These are phyloP conservation scores for Cyclotella choctawhatcheeana DNA, from an alignment of 108 stramenopile species.

Conservation along the genomic window DNA sequence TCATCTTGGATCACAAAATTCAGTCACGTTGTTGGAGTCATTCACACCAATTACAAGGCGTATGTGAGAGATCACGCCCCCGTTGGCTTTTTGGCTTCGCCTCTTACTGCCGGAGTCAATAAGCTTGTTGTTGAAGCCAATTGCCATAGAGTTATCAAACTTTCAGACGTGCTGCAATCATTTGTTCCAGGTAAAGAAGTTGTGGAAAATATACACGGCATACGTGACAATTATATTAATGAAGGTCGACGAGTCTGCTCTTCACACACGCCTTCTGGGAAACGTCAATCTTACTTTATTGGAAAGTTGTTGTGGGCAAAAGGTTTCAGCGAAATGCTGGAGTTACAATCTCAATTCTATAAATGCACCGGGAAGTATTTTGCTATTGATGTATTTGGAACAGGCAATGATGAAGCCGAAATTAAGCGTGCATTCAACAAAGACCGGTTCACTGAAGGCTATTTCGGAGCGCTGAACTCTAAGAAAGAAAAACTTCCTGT, in stretches of 20 bases:
- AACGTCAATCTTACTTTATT: slow-evolving; percentile 70
- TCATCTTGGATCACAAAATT: slow-evolving; percentile 83
- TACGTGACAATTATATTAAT: slow-evolving; percentile 73
- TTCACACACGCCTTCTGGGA: neutral
- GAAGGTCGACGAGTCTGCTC: slow-evolving; percentile 34
- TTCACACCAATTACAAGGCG: slow-evolving; percentile 88
- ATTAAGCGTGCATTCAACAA: slow-evolving; percentile 66
- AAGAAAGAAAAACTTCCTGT: slow-evolving; percentile 57
- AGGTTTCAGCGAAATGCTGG: slow-evolving; percentile 73
- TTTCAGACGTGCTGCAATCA: slow-evolving; percentile 64
- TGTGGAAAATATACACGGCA: slow-evolving; percentile 85
- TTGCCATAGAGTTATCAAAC: slow-evolving; percentile 80
- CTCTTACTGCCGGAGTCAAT: slow-evolving; percentile 40
- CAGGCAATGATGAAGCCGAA: slow-evolving; percentile 71
- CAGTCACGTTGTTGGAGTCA: slow-evolving; percentile 80
- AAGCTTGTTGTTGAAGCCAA: slow-evolving; percentile 68
- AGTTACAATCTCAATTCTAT: slow-evolving; percentile 55
- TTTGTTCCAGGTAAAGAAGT: slow-evolving; percentile 70
- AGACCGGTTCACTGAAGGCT: neutral
- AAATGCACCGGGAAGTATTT: slow-evolving; percentile 66
- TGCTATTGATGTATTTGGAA: slow-evolving; percentile 72
- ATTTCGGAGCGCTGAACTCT: slow-evolving; percentile 17
- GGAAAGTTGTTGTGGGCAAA: slow-evolving; percentile 85
- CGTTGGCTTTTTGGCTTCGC: slow-evolving; percentile 41
- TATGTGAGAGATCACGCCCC: slow-evolving; percentile 54